phyloP scores from a whole-genome alignment of 164 flowering plant species.

The Chimonanthus praecox region DNA sequence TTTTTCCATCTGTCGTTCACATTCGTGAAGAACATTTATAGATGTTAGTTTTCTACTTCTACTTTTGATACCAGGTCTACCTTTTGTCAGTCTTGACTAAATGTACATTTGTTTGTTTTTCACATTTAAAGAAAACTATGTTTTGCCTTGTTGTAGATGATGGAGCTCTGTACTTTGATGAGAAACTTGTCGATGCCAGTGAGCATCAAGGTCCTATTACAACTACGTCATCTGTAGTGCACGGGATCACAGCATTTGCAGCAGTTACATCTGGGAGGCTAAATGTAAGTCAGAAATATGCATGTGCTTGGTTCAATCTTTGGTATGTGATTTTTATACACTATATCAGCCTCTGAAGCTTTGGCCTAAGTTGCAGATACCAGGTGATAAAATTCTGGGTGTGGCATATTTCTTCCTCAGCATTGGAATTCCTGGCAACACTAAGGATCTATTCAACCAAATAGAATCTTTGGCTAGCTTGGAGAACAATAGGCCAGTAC shows the following conservation, averaged over 20 bases:
- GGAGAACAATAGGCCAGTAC: conserved; percentile 67
- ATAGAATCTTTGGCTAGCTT: conserved; percentile 66
- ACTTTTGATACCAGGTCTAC: too few species aligned
- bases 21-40: too few species aligned
- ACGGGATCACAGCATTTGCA: conserved; percentile 72
- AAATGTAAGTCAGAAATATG: conserved; percentile 39
- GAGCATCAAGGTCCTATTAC: conserved; percentile 73
- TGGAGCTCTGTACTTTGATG: conserved; percentile 81
- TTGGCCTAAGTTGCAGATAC: conserved; percentile 50
- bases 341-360: not conserved
- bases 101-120: not conserved
- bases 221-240: conserved; percentile 76
- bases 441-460: conserved; percentile 78
- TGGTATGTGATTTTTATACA: conserved; percentile 6
- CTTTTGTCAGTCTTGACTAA: too few species aligned
- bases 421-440: conserved; percentile 75
- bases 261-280: conserved; percentile 52
- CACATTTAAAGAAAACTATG: not conserved
- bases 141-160: conserved; percentile 49
- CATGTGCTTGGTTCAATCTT: not conserved
- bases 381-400: conserved; percentile 74
- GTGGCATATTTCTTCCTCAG: conserved; percentile 88
- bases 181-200: conserved; percentile 56
- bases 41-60: too few species aligned
- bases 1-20: too few species aligned